These are phyloP conservation scores for Fusarium tanahbumbuense DNA, from an alignment of 2,329 filamentous ascomycete species.

Conservation along the genomic window DNA sequence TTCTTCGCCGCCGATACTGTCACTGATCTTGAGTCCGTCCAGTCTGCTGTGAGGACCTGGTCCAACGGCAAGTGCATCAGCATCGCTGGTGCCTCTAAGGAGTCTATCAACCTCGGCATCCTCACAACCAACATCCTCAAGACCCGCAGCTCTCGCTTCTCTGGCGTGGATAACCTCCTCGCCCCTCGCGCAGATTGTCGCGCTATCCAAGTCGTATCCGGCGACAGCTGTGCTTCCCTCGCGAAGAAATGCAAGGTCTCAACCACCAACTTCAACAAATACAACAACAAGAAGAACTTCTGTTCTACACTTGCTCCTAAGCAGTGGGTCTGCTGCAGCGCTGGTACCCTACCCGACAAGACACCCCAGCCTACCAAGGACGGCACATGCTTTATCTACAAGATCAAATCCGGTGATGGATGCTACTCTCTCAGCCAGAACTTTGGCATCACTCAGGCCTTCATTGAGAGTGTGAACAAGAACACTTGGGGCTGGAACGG, in stretches of 20 bases:
- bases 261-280: conserved; percentile 52
- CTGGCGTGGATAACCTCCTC: conserved; percentile 22
- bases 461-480: conserved; percentile 54
- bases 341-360: conserved; percentile 50
- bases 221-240: conserved; percentile 54
- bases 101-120: conserved; percentile 30
- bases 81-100: conserved; percentile 8
- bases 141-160: conserved; percentile 35
- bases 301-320: conserved; percentile 50
- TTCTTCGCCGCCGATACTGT: conserved; percentile 37
- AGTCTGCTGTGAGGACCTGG: conserved; percentile 38
- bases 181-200: conserved; percentile 39
- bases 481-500: conserved; percentile 55
- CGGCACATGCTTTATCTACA: conserved; percentile 52
- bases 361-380: conserved; percentile 50
- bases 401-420: conserved; percentile 47
- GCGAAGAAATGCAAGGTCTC: conserved; percentile 55
- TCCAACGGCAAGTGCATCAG: conserved; percentile 37
- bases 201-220: conserved; percentile 48
- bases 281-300: conserved; percentile 50
- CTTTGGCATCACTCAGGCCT: conserved; percentile 50
- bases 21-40: conserved; percentile 21
- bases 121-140: conserved; percentile 28
- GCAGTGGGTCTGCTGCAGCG: conserved; percentile 54
- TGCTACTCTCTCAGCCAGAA: conserved; percentile 49